Base-by-base conservation (phyloP, 148 eudicot genomes). In the Suaeda aralocaspica region DNA sequence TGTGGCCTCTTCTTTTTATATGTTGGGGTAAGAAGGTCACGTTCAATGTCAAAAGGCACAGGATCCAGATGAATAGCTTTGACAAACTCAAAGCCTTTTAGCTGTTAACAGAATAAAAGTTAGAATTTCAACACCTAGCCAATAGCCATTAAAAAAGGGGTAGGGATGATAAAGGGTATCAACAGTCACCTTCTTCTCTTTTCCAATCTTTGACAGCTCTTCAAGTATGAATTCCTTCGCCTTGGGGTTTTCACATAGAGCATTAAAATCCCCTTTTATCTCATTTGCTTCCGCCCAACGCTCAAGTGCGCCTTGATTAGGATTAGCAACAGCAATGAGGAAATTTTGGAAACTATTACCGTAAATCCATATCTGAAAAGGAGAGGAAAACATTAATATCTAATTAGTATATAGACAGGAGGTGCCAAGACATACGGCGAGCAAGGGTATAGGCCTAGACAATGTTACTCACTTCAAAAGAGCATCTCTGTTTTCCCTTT, bases 1-100 rank as follows among this genome's bases (percentile, higher is more conserved):
- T 90, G 92, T 18, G 96, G 96, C 77, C 96, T 78, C 75, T 88
- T 90, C 81, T 86, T 86, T 74, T 90, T 90, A 64, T 73, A 90
- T 46, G 96, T 90, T 41, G 96, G 96, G 36, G 96, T 90, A 25
- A 88, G 76, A 51, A 91, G 96, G 72, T 88, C 96, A 0, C 89
- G 91, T 18, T 91, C 93, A 71, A 88, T 83, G 78, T 91, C 92
- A 44, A 91, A 91, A 28, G 91, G 88, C 72, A 78, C 79, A 0
- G 93, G 89, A 61, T 91, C 96, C 62, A 91, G 82, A 69, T 91
- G 91, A 50, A 91, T 80, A 34, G 85, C 88, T 81, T 78, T 91
- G 71, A 91, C 76, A 53, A 91, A 74, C 74, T 91, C 96, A 74
- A 88, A 91, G 1, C 96, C 96, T 81, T 91, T 91, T 67, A 91